Evolutionary conservation across 2,329 filamentous ascomycete species (phyloP).

Genomic region (Fusarium acutatum): DNA sequence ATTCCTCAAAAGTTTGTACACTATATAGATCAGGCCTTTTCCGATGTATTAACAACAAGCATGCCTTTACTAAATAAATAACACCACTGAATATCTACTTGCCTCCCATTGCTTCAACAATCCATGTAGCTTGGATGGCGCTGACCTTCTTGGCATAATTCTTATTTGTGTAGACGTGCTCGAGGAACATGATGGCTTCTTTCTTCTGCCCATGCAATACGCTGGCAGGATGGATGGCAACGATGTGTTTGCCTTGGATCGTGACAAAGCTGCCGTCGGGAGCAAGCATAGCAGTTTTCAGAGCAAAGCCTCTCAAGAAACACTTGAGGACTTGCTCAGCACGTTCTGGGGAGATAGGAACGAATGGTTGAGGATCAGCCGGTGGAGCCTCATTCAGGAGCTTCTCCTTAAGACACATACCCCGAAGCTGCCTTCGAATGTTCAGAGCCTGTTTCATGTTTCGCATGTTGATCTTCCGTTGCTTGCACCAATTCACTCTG

Average conservation of each 20-base stretch:
- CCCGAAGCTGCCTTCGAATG: conserved; percentile 68
- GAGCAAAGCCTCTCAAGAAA: conserved; percentile 69
- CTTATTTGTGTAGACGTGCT: conserved; percentile 72
- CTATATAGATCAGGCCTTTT: conserved; percentile 24
- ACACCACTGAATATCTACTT: conserved; percentile 19
- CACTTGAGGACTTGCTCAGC: conserved; percentile 66
- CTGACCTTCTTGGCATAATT: conserved; percentile 74
- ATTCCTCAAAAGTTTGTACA: conserved; percentile 1
- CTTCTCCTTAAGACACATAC: conserved; percentile 62
- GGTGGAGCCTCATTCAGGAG: conserved; percentile 57
- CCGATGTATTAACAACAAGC: conserved; percentile 7
- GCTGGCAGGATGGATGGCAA: conserved; percentile 70
- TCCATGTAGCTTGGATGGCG: conserved; percentile 67
- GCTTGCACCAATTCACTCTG: conserved; percentile 65
- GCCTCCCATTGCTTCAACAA: conserved; percentile 58
- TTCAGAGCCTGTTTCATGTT: conserved; percentile 71
- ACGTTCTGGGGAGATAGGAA: conserved; percentile 61
- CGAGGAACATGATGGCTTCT: conserved; percentile 74
- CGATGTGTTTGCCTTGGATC: conserved; percentile 65
- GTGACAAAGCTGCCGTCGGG: conserved; percentile 70
- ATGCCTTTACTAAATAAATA: not conserved
- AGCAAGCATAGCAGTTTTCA: conserved; percentile 67
- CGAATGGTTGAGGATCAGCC: conserved; percentile 64
- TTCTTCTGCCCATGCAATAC: conserved; percentile 69
- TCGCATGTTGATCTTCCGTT: conserved; percentile 63